phyloP scores from a whole-genome alignment of 768 basidiomycete species.

The Omphalotus guepiniiformis region DNA sequence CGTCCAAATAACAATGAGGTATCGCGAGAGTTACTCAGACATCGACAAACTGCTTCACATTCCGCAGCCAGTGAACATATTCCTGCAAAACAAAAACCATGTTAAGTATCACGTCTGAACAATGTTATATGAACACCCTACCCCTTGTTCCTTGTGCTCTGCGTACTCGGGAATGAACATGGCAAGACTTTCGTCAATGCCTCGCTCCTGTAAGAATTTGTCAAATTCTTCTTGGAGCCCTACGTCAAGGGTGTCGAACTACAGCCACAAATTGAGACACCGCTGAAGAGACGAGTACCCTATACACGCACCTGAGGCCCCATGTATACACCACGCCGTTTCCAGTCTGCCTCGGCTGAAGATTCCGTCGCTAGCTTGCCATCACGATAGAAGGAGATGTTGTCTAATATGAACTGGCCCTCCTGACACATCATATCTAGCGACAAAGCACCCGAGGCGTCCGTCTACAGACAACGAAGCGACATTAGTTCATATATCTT shows the following conservation, averaged over 20 bases:
- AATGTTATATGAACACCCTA: constrained; percentile 25
- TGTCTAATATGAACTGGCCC: constrained; percentile 81
- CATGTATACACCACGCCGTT: constrained; percentile 85
- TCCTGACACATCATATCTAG: constrained; percentile 79
- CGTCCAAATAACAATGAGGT: not conserved
- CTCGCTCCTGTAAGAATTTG: constrained; percentile 84
- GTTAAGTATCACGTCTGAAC: constrained; percentile 8
- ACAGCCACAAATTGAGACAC: constrained; percentile 9
- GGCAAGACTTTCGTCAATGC: constrained; percentile 78
- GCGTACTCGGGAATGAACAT: constrained; percentile 87
- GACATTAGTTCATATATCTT: not conserved
- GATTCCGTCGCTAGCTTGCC: constrained; percentile 66
- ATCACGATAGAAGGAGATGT: constrained; percentile 82
- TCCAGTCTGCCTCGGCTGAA: constrained; percentile 91
- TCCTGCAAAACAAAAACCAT: constrained; percentile 48
- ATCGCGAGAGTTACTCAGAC: too few species aligned
- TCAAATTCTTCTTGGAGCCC: constrained; percentile 90
- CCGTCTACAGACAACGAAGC: constrained; percentile 34
- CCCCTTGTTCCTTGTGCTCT: constrained; percentile 91
- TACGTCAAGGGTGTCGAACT: constrained; percentile 90
- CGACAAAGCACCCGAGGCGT: constrained; percentile 62
- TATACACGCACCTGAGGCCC: constrained; percentile 67
- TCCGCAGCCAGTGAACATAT: constrained; percentile 85
- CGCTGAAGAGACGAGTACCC: not conserved
- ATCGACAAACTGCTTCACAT: constrained; percentile 81